Percentiles rank a stretch among this genome's conserved stretches.
Evolutionary conservation across 164 flowering plant genomes (phyloP).

Genomic region (Vitis labrusca): DNA sequence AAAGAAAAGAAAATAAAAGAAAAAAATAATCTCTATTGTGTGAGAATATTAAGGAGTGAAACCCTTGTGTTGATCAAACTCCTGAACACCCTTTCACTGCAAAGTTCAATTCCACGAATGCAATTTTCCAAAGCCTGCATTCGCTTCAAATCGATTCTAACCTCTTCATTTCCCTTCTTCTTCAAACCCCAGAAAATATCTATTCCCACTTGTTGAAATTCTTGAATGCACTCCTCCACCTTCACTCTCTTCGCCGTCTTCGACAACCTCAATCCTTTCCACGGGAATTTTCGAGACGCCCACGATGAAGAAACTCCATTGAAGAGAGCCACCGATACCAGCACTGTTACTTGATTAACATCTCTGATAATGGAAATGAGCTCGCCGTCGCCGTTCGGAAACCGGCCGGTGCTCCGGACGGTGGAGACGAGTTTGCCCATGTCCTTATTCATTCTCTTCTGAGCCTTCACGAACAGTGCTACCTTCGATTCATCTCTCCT

Average conservation of each 20-base stretch:
- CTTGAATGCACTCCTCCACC: conserved; percentile 36
- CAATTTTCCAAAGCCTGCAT: conserved; percentile 54
- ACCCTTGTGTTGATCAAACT: conserved; percentile 71
- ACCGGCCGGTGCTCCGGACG: conserved; percentile 18
- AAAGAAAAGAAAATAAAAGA: too few species aligned
- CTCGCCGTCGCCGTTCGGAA: conserved; percentile 30
- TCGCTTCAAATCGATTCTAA: conserved; percentile 35
- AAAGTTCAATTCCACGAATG: conserved; percentile 46
- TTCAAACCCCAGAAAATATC: conserved; percentile 35
- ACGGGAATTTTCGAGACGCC: conserved; percentile 13
- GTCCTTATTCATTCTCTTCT: conserved; percentile 43
- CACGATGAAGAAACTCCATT: conserved; percentile 29
- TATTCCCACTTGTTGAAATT: conserved; percentile 33
- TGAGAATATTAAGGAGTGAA: conserved; percentile 67
- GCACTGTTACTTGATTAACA: conserved; percentile 34
- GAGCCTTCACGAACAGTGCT: conserved; percentile 25
- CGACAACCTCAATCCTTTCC: conserved; percentile 28
- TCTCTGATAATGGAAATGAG: conserved; percentile 30
- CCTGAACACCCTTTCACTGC: conserved; percentile 57
- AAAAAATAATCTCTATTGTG: conserved; percentile 25
- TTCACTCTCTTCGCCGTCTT: conserved; percentile 27
- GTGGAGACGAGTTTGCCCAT: conserved; percentile 33
- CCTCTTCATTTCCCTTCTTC: conserved; percentile 53
- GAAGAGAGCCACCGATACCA: conserved; percentile 45
- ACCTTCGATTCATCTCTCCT: conserved; percentile 40